Conservation (phyloP, 768 basidiomycete species). For the Mycena pura region DNA sequence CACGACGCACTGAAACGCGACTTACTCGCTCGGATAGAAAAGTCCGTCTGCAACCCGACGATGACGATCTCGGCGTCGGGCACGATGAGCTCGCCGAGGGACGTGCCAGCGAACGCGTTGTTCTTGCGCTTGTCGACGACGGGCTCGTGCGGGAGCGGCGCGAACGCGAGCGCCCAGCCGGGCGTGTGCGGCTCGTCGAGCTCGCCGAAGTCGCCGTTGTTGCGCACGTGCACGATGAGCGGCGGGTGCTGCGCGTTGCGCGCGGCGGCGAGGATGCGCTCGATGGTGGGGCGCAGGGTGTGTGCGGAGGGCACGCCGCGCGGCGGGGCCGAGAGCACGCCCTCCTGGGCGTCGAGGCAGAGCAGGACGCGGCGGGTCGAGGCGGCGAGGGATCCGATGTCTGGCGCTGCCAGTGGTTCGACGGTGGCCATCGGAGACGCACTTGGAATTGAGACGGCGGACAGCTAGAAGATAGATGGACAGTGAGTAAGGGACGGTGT, state of each 20-base stretch:
- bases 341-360: conserved; percentile 50
- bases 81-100: conserved; percentile 55
- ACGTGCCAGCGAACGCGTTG: conserved; percentile 72
- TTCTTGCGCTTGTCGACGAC: conserved; percentile 73
- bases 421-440: not conserved
- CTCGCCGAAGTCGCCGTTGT: conserved; percentile 66
- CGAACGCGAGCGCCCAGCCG: conserved; percentile 69
- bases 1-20: not conserved
- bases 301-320: conserved; percentile 46
- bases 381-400: no score
- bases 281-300: conserved; percentile 45
- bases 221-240: conserved; percentile 72
- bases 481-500: no score
- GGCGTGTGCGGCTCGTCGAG: conserved; percentile 60
- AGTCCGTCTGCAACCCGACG: conserved; percentile 73
- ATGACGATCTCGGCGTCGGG: conserved; percentile 67
- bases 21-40: conserved; percentile 55
- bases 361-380: conserved; percentile 46
- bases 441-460: no score
- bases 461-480: no score
- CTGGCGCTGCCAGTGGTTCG: no score
- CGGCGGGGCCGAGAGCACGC: conserved; percentile 42
- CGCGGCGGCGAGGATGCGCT: conserved; percentile 41
- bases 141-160: conserved; percentile 55
- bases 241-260: conserved; percentile 59